Conservation (phyloP, 2,329 filamentous ascomycete genomes). For the Colletotrichum eleusines region DNA sequence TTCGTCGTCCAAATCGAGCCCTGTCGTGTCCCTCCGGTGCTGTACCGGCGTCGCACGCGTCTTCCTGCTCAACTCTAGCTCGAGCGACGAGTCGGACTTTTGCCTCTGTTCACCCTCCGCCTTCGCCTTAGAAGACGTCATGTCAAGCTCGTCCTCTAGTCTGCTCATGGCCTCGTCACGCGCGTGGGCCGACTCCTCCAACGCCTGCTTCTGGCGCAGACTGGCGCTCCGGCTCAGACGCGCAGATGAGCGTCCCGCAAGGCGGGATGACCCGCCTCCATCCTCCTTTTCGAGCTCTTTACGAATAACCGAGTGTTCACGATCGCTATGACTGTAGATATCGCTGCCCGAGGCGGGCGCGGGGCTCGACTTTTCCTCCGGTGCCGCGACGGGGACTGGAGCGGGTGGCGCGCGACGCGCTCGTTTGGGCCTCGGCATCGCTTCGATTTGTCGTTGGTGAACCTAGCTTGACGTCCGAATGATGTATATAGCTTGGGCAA, state of each 20-base stretch:
- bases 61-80: constrained; percentile 54
- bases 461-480: neutral
- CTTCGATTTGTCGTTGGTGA: neutral
- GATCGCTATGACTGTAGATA: constrained; percentile 52
- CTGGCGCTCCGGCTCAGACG: constrained; percentile 38
- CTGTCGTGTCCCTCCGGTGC: constrained; percentile 58
- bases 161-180: constrained; percentile 54
- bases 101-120: constrained; percentile 44
- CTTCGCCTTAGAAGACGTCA: constrained; percentile 46
- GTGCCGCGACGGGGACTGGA: constrained; percentile 35
- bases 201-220: constrained; percentile 40
- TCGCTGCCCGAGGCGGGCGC: constrained; percentile 45
- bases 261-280: neutral
- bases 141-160: constrained; percentile 52
- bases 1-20: constrained; percentile 62
- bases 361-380: constrained; percentile 30
- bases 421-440: constrained; percentile 50
- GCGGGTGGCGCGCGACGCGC: constrained; percentile 47
- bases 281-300: constrained; percentile 43
- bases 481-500: neutral
- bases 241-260: constrained; percentile 17
- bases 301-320: constrained; percentile 47
- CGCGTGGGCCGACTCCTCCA: constrained; percentile 45
- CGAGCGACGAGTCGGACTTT: constrained; percentile 51
- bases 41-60: constrained; percentile 51